Evolutionary conservation across 805 yeast genomes (phyloP).

Genomic region (Jamesozyma piceae): DNA sequence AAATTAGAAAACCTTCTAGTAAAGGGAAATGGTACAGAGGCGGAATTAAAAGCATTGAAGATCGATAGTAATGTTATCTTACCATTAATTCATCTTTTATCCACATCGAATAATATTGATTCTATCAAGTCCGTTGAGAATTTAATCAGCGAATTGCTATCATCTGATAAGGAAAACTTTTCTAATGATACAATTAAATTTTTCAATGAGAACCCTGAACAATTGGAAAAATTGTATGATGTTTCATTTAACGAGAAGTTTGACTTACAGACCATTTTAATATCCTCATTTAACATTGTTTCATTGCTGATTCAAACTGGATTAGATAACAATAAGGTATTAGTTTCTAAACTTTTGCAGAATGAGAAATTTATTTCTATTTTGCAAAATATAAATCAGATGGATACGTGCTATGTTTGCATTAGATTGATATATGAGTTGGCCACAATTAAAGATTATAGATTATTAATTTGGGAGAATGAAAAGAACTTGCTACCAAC

Average conservation of each 20-base stretch:
- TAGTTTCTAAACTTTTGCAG: conserved; percentile 16
- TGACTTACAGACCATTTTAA: conserved; percentile 26
- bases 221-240: conserved; percentile 16
- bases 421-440: conserved; percentile 29
- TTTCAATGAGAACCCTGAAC: conserved; percentile 17
- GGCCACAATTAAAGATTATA: conserved; percentile 21
- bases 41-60: conserved; percentile 19
- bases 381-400: conserved; percentile 20
- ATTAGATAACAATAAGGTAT: conserved; percentile 10
- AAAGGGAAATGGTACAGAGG: conserved; percentile 28
- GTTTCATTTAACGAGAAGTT: conserved; percentile 18
- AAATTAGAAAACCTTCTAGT: conserved; percentile 22
- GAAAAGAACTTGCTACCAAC: conserved; percentile 40
- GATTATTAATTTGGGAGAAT: conserved; percentile 20
- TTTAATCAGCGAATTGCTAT: conserved; percentile 25
- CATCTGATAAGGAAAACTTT: conserved; percentile 14
- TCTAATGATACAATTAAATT: conserved; percentile 13
- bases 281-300: conserved; percentile 27
- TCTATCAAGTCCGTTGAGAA: conserved; percentile 26
- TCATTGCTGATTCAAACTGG: conserved; percentile 24
- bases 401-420: conserved; percentile 27
- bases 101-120: conserved; percentile 15
- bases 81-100: conserved; percentile 24
- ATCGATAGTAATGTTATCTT: conserved; percentile 11
- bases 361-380: conserved; percentile 19